Conservation (phyloP, 2,329 filamentous ascomycete genomes). For the Arachnopeziza araneosa region DNA sequence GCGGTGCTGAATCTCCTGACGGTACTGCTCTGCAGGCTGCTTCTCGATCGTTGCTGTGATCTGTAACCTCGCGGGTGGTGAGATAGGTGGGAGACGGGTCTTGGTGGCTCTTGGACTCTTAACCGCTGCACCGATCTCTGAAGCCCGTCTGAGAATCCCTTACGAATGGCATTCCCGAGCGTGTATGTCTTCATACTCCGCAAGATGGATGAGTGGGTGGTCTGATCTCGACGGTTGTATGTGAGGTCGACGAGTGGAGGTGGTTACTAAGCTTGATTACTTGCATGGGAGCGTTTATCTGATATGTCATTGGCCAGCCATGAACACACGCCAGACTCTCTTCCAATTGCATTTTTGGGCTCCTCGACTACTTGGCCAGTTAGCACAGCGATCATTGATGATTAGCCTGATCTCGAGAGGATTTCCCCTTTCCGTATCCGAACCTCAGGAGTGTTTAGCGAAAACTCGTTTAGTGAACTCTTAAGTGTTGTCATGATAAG, state of each 20-base stretch:
- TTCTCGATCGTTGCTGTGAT: not conserved
- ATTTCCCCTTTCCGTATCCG: no score
- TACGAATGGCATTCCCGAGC: not conserved
- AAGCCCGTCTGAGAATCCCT: not conserved
- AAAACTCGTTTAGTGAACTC: no score
- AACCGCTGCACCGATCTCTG: not conserved
- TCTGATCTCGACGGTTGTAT: not conserved
- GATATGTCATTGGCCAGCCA: not conserved
- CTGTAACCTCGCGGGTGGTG: not conserved
- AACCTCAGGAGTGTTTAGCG: no score
- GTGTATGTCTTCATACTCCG: not conserved
- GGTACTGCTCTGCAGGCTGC: no score
- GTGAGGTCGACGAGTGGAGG: not conserved
- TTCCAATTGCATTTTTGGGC: not conserved
- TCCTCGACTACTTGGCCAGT: no score
- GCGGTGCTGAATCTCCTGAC: not conserved
- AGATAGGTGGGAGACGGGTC: not conserved
- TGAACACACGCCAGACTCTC: not conserved
- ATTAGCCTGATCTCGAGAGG: no score
- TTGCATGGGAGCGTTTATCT: not conserved
- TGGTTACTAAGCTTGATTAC: not conserved
- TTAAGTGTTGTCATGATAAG: no score
- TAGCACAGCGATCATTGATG: no score
- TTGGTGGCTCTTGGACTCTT: not conserved
- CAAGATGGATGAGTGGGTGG: not conserved